Percentiles rank a stretch among this genome's conserved stretches.
These are phyloP conservation scores for Meira nashicola DNA, from an alignment of 1,284 basidiomycete species.

Conservation along the genomic window DNA sequence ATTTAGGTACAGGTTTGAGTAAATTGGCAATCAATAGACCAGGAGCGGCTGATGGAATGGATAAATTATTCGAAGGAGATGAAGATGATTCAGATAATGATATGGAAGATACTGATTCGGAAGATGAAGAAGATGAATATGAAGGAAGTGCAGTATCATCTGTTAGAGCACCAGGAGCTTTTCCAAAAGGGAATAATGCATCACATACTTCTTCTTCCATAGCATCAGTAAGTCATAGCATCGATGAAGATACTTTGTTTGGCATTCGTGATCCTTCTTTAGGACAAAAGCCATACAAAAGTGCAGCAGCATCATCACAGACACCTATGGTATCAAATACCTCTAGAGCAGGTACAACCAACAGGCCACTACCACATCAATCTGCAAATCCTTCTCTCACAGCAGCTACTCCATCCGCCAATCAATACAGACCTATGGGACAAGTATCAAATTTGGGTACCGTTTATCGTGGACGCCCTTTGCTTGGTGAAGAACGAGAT, in stretches of 20 bases:
- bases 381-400: not conserved
- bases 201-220: not conserved
- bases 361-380: not conserved
- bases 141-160: not conserved
- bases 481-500: slow-evolving; percentile 28
- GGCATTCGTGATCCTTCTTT: slow-evolving; percentile 21
- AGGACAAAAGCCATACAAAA: not conserved
- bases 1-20: slow-evolving; percentile 25
- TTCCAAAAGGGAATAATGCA: not conserved
- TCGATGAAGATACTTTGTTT: slow-evolving; percentile 49
- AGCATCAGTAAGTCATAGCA: slow-evolving; percentile 18
- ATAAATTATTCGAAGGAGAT: slow-evolving; percentile 9
- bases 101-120: slow-evolving; percentile 5
- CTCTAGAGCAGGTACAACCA: not conserved
- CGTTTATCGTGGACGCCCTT: slow-evolving; percentile 34
- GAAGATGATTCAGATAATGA: slow-evolving; percentile 11
- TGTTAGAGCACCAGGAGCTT: too few species aligned
- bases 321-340: not conserved
- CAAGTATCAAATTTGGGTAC: slow-evolving; percentile 35
- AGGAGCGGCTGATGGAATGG: slow-evolving; percentile 1
- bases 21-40: slow-evolving; percentile 12
- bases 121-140: not conserved
- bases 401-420: not conserved
- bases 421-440: slow-evolving; percentile 27
- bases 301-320: not conserved